phyloP scores from a whole-genome alignment of 2,329 filamentous ascomycete genomes.

The Ophiocordyceps camponoti-leonardi region DNA sequence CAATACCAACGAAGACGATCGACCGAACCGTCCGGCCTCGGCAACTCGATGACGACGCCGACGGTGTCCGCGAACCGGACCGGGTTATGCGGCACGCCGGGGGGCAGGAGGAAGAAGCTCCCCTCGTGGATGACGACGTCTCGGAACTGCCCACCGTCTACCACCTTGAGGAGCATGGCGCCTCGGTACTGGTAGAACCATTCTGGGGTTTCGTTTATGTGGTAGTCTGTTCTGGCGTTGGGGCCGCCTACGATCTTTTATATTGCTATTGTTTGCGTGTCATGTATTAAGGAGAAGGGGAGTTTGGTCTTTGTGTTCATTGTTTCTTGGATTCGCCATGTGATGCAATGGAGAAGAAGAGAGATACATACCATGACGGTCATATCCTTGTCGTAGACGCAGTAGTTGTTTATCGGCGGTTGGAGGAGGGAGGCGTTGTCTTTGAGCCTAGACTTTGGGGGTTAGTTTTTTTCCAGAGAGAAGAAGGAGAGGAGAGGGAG shows the following conservation, averaged over 20 bases:
- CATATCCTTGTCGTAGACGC: constrained; percentile 73
- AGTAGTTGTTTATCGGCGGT: constrained; percentile 94
- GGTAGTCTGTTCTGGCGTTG: constrained; percentile 92
- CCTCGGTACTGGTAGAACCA: constrained; percentile 98
- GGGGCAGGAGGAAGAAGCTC: constrained; percentile 81
- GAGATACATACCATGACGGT: constrained; percentile 73
- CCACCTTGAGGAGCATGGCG: constrained; percentile 83
- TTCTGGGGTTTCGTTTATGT: constrained; percentile 90
- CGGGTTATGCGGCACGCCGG: constrained; percentile 93
- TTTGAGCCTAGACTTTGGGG: constrained; percentile 48
- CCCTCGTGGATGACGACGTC: constrained; percentile 86
- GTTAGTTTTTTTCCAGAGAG: not conserved
- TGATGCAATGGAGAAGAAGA: too few species aligned
- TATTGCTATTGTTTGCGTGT: too few species aligned
- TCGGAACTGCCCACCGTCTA: constrained; percentile 60
- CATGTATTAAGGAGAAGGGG: too few species aligned
- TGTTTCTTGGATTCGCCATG: too few species aligned
- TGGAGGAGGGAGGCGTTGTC: constrained; percentile 84
- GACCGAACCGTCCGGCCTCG: constrained; percentile 47
- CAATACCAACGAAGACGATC: constrained; percentile 88
- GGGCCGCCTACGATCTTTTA: constrained; percentile 80
- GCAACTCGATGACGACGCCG: constrained; percentile 84
- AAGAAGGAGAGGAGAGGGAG: too few species aligned
- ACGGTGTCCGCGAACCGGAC: constrained; percentile 87
- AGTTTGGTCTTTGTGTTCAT: too few species aligned